These are phyloP conservation scores for Alternaria alternata DNA, from an alignment of 2,329 filamentous ascomycete species.

Conservation along the genomic window DNA sequence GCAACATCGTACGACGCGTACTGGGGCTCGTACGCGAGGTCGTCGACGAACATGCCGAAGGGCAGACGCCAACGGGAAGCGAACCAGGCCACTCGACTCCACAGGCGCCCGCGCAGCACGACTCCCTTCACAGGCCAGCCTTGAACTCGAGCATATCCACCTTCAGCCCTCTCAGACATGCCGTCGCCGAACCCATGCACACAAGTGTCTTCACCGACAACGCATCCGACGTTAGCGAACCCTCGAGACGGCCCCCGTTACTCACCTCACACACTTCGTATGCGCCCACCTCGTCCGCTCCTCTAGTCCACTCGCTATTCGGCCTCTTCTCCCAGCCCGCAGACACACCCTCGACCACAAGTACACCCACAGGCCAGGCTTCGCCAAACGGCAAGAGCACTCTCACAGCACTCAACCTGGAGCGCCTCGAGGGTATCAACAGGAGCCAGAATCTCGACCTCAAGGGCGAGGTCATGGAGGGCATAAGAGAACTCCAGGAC, in stretches of 20 bases:
- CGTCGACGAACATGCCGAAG: slow-evolving; percentile 79
- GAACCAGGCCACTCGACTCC: slow-evolving; percentile 63
- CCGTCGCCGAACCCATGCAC: slow-evolving; percentile 47
- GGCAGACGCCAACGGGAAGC: slow-evolving; percentile 63
- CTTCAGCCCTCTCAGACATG: slow-evolving; percentile 58
- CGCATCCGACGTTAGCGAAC: slow-evolving; percentile 47
- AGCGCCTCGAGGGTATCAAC: slow-evolving; percentile 52
- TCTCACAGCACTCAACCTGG: slow-evolving; percentile 45
- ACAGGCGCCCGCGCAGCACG: slow-evolving; percentile 46
- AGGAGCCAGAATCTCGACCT: slow-evolving; percentile 67
- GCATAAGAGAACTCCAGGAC: slow-evolving; percentile 94
- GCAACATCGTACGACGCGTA: slow-evolving; percentile 91
- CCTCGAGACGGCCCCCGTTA: slow-evolving; percentile 65
- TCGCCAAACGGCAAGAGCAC: slow-evolving; percentile 59
- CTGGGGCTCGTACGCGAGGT: slow-evolving; percentile 92
- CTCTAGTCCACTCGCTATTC: slow-evolving; percentile 77
- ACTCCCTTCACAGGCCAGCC: slow-evolving; percentile 47
- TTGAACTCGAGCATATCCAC: slow-evolving; percentile 55
- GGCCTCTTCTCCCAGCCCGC: slow-evolving; percentile 80
- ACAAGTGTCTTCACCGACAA: slow-evolving; percentile 39
- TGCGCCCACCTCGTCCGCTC: slow-evolving; percentile 61
- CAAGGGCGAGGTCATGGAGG: slow-evolving; percentile 89
- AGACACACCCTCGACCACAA: slow-evolving; percentile 54
- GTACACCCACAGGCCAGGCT: slow-evolving; percentile 61
- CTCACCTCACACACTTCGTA: slow-evolving; percentile 70